Conservation (phyloP, 78 protist genomes). For the Goniomonas avonlea region DNA sequence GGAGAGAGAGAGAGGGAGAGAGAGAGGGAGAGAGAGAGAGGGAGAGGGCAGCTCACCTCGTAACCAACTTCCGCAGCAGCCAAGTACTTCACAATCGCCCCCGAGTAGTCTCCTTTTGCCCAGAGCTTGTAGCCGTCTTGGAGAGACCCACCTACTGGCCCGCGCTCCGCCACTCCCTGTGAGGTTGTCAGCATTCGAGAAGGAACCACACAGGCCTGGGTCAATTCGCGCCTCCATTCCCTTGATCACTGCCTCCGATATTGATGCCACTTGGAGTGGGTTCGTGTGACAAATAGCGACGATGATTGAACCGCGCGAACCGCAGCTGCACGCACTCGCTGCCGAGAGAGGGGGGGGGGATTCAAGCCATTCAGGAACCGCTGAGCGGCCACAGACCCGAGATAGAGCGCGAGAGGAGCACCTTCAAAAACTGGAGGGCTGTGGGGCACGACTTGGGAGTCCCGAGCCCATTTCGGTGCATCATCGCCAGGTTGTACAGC, state of each 20-base stretch:
- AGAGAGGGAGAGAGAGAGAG: not conserved
- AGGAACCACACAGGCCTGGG: no score
- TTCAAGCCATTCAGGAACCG: conserved; percentile 11
- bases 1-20: not conserved
- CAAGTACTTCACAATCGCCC: no score
- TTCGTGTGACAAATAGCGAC: no score
- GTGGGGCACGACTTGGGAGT: conserved; percentile 14
- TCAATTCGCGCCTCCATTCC: no score
- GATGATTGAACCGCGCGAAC: no score
- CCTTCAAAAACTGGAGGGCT: not conserved
- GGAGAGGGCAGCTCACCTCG: not conserved
- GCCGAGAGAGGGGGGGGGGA: no score
- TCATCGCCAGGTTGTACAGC: conserved; percentile 23
- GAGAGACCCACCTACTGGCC: not conserved
- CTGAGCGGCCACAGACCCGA: not conserved
- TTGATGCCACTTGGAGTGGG: no score
- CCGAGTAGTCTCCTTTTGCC: not conserved
- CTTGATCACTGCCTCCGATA: no score
- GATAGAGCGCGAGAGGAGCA: no score
- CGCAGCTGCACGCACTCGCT: no score
- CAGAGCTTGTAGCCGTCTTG: not conserved
- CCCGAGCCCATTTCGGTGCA: conserved; percentile 30
- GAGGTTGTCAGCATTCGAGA: no score
- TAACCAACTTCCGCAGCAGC: not conserved
- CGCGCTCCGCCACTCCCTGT: conserved; percentile 27